Evolutionary conservation across 129 eudicot genomes (phyloP).

Genomic region (Pseudognaphalium luteoalbum): DNA sequence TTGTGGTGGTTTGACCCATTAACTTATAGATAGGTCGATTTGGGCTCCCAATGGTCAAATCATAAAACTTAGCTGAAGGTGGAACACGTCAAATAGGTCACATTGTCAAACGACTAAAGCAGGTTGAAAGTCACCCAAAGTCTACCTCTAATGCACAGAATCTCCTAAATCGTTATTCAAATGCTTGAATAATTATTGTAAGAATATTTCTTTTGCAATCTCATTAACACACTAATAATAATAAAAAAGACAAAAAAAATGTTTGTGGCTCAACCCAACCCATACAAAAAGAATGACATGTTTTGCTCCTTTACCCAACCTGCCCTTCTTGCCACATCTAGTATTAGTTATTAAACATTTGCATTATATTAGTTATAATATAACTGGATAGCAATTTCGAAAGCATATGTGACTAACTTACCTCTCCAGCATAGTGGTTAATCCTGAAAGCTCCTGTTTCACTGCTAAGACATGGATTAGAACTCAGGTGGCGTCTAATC

Average conservation of each 20-base stretch:
- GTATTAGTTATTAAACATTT: slow-evolving; percentile 2
- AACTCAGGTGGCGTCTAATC: slow-evolving; percentile 62
- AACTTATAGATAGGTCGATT: neutral
- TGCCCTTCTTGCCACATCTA: neutral
- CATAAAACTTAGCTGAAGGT: neutral
- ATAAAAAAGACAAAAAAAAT: neutral
- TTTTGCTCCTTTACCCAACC: neutral
- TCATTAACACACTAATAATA: no score
- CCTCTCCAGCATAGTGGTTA: slow-evolving; percentile 83
- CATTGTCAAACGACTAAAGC: neutral
- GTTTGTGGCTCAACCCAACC: neutral
- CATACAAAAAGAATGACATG: neutral
- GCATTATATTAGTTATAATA: slow-evolving; percentile 8
- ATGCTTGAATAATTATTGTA: neutral
- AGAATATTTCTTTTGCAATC: no score
- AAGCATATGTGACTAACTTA: slow-evolving; percentile 22
- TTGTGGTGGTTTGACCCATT: neutral
- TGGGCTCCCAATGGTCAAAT: neutral
- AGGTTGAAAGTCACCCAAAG: neutral
- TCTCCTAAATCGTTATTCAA: neutral
- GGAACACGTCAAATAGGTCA: neutral
- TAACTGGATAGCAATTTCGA: neutral
- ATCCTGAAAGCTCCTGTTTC: slow-evolving; percentile 65
- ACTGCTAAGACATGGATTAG: slow-evolving; percentile 62
- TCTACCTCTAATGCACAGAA: neutral